Evolutionary conservation across 2,329 filamentous ascomycete genomes (phyloP).

Genomic region (Colletotrichum chrysophilum): DNA sequence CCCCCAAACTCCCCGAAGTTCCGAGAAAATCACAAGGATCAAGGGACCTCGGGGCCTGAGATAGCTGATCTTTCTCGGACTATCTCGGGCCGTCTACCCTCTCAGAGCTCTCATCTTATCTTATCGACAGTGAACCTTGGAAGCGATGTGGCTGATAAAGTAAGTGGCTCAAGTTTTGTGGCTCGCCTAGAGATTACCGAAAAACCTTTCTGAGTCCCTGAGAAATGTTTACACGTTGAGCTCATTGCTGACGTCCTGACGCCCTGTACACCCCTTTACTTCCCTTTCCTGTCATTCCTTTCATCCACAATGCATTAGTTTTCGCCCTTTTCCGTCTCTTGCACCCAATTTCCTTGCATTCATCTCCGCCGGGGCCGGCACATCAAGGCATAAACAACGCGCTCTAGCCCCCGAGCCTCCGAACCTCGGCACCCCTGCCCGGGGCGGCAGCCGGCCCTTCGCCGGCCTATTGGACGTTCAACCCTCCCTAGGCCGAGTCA

Average conservation of each 20-base stretch:
- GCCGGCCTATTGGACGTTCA: not conserved
- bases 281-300: slow-evolving; percentile 9
- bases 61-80: not conserved
- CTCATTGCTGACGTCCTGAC: not conserved
- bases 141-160: not conserved
- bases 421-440: not conserved
- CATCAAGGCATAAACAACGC: not conserved
- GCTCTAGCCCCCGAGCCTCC: not conserved
- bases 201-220: not conserved
- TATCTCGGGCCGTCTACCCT: not conserved
- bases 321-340: not conserved
- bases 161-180: not conserved
- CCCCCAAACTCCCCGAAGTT: not conserved
- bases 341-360: not conserved
- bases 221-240: not conserved
- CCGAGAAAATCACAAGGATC: not conserved
- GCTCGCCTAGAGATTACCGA: not conserved
- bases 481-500: not conserved
- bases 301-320: slow-evolving; percentile 7
- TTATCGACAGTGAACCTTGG: accelerated
- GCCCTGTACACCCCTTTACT: not conserved
- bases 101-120: no score
- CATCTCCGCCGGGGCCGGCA: not conserved
- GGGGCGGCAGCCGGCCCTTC: not conserved
- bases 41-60: not conserved